phyloP scores from a whole-genome alignment of 345 rosid species.

The Eutrema yunnanense region DNA sequence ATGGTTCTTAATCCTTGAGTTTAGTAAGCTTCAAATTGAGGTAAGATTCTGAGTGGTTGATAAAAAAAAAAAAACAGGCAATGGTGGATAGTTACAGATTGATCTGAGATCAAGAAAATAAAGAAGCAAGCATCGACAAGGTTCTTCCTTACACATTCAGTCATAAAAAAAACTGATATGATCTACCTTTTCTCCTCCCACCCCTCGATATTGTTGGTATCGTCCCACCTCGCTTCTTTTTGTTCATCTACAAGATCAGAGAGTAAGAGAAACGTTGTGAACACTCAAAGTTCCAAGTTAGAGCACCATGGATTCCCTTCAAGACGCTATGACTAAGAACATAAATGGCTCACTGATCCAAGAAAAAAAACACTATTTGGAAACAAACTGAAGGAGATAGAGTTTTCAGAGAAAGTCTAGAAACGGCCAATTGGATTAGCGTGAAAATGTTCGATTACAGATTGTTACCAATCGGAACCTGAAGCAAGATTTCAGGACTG shows the following conservation, averaged over 20 bases:
- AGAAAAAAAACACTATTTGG: not conserved
- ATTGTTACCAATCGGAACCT: not conserved
- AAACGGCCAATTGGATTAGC: not conserved
- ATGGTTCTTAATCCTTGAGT: not conserved
- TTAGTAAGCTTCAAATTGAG: not conserved
- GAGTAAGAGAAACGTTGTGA: not conserved
- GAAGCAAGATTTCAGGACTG: not conserved
- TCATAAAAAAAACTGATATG: not conserved
- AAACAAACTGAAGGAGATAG: not conserved
- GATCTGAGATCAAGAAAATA: not conserved
- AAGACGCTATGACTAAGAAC: not conserved
- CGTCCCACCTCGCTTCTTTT: conserved; percentile 26
- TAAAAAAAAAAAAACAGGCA: not conserved
- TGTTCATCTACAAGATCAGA: conserved; percentile 15
- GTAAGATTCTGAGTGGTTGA: not conserved
- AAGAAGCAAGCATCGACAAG: not conserved
- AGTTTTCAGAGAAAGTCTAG: too few species aligned
- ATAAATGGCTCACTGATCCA: not conserved
- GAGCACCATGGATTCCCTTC: not conserved
- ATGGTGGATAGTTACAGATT: conserved; percentile 1
- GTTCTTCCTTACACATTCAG: not conserved
- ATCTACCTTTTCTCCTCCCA: conserved; percentile 27
- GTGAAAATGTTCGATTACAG: not conserved
- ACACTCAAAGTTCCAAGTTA: not conserved
- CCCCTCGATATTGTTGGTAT: conserved; percentile 10